Conservation (phyloP, 1,284 basidiomycete species). For the Ustilago lituana region DNA sequence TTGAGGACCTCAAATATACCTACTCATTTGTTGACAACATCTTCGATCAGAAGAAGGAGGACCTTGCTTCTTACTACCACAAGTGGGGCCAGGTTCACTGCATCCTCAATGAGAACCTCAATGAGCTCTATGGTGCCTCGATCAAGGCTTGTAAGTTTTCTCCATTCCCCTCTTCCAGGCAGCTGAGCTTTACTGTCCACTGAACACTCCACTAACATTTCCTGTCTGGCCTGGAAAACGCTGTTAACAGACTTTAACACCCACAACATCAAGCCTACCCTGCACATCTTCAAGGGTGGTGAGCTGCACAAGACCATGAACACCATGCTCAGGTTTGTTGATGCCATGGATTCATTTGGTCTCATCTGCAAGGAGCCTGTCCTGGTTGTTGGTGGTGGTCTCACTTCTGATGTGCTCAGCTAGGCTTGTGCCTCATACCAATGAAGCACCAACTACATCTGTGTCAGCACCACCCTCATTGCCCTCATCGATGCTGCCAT, state of each 20-base stretch:
- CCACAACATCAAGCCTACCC: conserved; percentile 68
- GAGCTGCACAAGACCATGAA: conserved; percentile 70
- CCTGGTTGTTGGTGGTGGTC: conserved; percentile 69
- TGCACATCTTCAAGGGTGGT: conserved; percentile 70
- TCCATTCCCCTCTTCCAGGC: neutral
- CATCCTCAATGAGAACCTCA: conserved; percentile 68
- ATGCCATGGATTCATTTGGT: conserved; percentile 70
- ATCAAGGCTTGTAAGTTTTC: conserved; percentile 51
- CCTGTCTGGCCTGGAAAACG: conserved; percentile 24
- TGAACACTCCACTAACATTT: neutral
- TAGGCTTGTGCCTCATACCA: conserved; percentile 70
- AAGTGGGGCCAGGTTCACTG: conserved; percentile 69
- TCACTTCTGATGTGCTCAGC: conserved; percentile 67
- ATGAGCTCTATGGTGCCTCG: conserved; percentile 64
- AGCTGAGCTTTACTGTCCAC: neutral
- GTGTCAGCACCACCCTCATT: conserved; percentile 70
- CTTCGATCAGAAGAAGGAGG: conserved; percentile 68
- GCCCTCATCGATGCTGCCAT: conserved; percentile 70
- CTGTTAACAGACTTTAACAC: conserved; percentile 66
- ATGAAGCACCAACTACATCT: conserved; percentile 70
- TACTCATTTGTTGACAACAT: conserved; percentile 69
- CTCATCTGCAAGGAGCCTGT: conserved; percentile 70
- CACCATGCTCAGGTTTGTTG: conserved; percentile 69
- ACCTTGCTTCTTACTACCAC: conserved; percentile 69
- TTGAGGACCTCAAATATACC: conserved; percentile 60